Conservation (phyloP, 2,329 filamentous ascomycete genomes). For the Parascedosporium putredinis region DNA sequence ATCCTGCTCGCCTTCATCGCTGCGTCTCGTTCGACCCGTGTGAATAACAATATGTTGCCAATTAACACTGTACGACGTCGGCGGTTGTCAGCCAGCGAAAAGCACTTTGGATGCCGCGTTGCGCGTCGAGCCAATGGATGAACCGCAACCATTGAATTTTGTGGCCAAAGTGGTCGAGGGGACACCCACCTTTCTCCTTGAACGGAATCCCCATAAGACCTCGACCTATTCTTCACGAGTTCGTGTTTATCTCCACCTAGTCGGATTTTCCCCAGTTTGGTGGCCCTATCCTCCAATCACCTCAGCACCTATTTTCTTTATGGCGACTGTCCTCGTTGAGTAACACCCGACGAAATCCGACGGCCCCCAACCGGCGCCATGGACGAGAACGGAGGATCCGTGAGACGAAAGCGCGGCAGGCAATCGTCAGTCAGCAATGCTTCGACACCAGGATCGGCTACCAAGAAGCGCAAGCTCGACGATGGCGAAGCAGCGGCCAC, state of each 20-base stretch:
- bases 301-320: background rate
- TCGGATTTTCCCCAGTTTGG: no score
- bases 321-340: no score
- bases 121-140: background rate
- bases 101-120: background rate
- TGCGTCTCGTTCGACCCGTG: no score
- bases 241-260: background rate
- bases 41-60: background rate
- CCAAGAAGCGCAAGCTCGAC: slow-evolving; percentile 6
- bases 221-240: background rate
- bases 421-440: slow-evolving; percentile 4
- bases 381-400: slow-evolving; percentile 8
- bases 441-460: slow-evolving; percentile 7
- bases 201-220: no score
- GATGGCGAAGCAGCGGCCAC: background rate
- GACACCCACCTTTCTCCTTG: background rate
- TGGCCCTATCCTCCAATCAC: background rate
- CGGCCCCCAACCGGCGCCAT: slow-evolving; percentile 4
- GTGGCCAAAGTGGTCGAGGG: background rate
- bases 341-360: slow-evolving; percentile 2
- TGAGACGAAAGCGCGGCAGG: slow-evolving; percentile 8
- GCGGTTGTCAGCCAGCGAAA: no score
- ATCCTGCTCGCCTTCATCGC: no score
- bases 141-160: background rate
- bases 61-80: background rate